These are phyloP conservation scores for Emmonsiellopsis sp. DNA, from an alignment of 2,329 filamentous ascomycete species.

Conservation along the genomic window DNA sequence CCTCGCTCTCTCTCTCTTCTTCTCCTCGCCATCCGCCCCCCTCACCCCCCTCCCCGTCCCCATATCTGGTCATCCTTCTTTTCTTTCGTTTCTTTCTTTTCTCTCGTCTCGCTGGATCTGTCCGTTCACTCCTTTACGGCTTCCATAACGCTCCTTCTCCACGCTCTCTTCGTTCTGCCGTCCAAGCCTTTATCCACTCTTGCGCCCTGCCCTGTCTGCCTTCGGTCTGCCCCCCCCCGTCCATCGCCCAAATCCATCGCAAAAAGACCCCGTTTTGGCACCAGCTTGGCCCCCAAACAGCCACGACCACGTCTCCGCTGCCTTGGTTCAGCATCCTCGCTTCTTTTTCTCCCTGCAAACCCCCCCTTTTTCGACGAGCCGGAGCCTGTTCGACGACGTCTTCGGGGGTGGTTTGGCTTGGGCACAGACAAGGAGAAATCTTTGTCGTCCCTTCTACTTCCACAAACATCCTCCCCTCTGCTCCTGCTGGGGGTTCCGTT, in stretches of 20 bases:
- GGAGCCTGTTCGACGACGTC: background rate
- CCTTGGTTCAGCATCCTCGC: slow-evolving; percentile 13
- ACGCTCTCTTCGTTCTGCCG: slow-evolving; percentile 23
- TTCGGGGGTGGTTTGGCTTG: background rate
- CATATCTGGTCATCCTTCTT: slow-evolving; percentile 11
- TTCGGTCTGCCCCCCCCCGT: background rate
- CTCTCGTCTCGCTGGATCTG: slow-evolving; percentile 23
- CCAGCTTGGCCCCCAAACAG: slow-evolving; percentile 1
- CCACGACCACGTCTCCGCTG: slow-evolving; percentile 8
- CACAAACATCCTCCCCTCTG: no score
- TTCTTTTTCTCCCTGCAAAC: slow-evolving; percentile 1
- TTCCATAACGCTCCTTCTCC: slow-evolving; percentile 18
- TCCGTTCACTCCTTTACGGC: slow-evolving; percentile 46
- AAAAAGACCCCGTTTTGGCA: background rate
- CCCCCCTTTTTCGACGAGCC: background rate
- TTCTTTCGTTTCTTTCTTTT: slow-evolving; percentile 14
- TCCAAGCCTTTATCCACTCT: background rate
- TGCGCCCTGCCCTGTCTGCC: background rate
- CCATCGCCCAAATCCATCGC: no score
- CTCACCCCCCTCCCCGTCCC: slow-evolving; percentile 10
- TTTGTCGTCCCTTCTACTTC: background rate
- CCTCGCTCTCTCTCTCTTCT: slow-evolving; percentile 10
- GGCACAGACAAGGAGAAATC: background rate
- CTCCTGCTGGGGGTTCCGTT: no score
- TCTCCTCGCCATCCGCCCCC: slow-evolving; percentile 7